These are phyloP conservation scores for Chalara sp. DNA, from an alignment of 2,329 filamentous ascomycete genomes.

Conservation along the genomic window DNA sequence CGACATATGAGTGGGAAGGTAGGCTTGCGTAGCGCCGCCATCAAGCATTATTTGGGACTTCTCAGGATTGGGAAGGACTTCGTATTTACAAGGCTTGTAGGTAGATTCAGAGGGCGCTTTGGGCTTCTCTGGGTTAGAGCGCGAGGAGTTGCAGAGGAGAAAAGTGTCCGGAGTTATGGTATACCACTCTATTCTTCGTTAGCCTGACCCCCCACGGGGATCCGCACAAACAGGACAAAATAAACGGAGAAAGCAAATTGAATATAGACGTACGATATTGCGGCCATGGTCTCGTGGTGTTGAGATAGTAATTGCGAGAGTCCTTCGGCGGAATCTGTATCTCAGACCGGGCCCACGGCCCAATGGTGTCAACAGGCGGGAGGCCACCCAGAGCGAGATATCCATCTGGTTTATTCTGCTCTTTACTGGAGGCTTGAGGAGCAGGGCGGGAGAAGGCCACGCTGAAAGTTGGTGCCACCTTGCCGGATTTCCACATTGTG, in stretches of 20 bases:
- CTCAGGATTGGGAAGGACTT: not conserved
- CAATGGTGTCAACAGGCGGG: constrained; percentile 31
- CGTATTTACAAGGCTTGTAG: constrained; percentile 1
- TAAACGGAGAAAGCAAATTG: too few relatives aligned
- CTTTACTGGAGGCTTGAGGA: too few relatives aligned
- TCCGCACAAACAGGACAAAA: too few relatives aligned
- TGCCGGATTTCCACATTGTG: constrained; percentile 37
- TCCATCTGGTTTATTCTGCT: constrained; percentile 31
- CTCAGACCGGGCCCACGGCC: constrained; percentile 5
- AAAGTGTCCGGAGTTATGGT: too few relatives aligned
- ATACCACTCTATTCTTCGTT: too few relatives aligned
- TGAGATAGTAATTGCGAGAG: not conserved
- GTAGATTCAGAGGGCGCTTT: too few relatives aligned
- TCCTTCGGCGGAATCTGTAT: constrained; percentile 8
- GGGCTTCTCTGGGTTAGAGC: too few relatives aligned
- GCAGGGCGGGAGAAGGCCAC: constrained; percentile 26
- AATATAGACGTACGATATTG: too few relatives aligned
- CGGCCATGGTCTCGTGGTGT: too few relatives aligned
- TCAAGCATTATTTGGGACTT: constrained; percentile 4
- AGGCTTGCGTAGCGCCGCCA: constrained; percentile 9
- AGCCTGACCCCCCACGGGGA: too few relatives aligned
- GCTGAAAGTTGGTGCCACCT: constrained; percentile 39
- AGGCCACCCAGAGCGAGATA: constrained; percentile 43
- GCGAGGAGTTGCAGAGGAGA: too few relatives aligned
- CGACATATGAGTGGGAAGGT: constrained; percentile 5